These are phyloP conservation scores for Moelleriella libera DNA, from an alignment of 2,329 filamentous ascomycete genomes.

Conservation along the genomic window DNA sequence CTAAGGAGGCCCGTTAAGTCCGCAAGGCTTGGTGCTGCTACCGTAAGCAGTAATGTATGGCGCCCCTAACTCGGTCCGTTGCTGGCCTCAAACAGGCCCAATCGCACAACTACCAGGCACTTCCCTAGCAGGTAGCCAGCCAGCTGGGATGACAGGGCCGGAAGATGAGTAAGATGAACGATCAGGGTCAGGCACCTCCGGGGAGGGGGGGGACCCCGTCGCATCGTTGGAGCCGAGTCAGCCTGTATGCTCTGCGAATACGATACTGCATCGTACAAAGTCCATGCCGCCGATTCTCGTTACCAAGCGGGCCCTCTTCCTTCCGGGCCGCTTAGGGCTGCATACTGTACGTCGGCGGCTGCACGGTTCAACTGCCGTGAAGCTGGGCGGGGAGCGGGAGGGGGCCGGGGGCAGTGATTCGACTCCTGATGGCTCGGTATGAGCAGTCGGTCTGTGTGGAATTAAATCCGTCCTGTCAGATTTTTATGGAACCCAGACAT, in stretches of 20 bases:
- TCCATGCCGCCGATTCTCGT: too few species aligned
- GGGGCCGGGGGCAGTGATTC: too few species aligned
- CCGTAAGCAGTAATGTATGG: background rate
- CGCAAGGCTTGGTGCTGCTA: background rate
- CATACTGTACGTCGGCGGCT: too few species aligned
- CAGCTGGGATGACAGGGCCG: background rate
- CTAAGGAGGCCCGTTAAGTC: background rate
- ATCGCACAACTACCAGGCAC: background rate
- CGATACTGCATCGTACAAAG: background rate
- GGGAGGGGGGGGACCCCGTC: background rate
- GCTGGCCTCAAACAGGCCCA: background rate
- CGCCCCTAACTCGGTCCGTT: background rate
- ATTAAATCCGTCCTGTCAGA: too few species aligned
- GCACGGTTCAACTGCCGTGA: too few species aligned
- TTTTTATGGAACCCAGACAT: too few species aligned
- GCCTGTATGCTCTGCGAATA: background rate
- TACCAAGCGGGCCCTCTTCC: background rate
- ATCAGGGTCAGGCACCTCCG: too few species aligned
- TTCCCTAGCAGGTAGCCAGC: too few species aligned
- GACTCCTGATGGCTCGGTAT: too few species aligned
- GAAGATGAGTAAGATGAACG: background rate
- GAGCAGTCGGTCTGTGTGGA: too few species aligned
- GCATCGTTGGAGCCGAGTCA: background rate
- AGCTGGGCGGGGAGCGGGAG: too few species aligned
- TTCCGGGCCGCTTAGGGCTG: too few species aligned